Base-by-base conservation (phyloP, 345 rosid genomes). In the Acer yangbiense region DNA sequence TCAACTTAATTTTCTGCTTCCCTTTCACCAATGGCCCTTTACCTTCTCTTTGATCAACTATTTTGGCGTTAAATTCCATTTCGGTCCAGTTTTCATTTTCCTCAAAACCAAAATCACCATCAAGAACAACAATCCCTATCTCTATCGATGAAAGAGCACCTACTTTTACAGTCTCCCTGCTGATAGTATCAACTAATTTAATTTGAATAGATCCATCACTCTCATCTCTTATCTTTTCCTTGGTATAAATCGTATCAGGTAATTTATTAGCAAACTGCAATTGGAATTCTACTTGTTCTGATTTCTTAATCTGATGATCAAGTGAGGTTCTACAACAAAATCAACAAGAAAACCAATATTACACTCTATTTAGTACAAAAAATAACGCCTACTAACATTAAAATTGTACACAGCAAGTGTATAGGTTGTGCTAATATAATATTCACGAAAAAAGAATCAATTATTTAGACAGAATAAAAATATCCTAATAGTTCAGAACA, bases 1-100 rank as follows among this genome's bases (percentile, higher is more conserved):
- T 76, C 54, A 93, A 72, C 1, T 80, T 78, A 39, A 91, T 3
- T 12, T 60, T 81, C 18, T 80, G 77, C 23, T 88, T 94, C 25
- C 99, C 99, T 0, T 88, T 83, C 27, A 95, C 79, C 65, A 93
- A 46, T 0, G 99, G 97, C 71, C 89, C 85, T 79, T 83, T 88
- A 5, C 93, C 97, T 17, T 88, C 87, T 9, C 98, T 84, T 80
- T 88, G 83, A 1, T 78, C 85, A 43, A 91, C 82, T 68, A 95
- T 69, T n/a, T 65, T 80, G 35, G 83, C 83, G 32, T 25, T 74
- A 81, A 92, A 92, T 21, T 81, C 86, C 1, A 44, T 77, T 14
- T 80, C 81, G 0, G 75, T 70, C 98, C 95, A 93, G 41, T 84
- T 73, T 64, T 92, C 93, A 25, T 29, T 71, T 7, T 83, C 86